Base-by-base conservation (phyloP, 2,329 filamentous ascomycete genomes). In the Elsinoe necatrix region DNA sequence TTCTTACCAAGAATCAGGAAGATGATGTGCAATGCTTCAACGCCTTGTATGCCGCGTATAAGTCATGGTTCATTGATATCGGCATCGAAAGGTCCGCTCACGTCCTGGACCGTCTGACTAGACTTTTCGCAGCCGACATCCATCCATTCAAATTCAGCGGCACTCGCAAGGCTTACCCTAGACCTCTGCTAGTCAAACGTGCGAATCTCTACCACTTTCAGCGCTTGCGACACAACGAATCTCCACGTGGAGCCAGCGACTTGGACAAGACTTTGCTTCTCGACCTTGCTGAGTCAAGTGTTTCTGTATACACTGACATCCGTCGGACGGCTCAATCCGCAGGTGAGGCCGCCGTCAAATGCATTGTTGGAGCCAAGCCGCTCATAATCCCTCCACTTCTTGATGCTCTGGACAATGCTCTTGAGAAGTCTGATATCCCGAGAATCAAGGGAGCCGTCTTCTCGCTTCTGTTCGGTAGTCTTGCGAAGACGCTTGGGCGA, bases 11-110 rank as follows among this genome's bases (percentile, higher is more conserved):
- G 60, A 84, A 92, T 59, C 91, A 95, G 67, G 89, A 97, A 68
- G 93, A 98, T 66, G 93, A 98, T 68, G 93, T 98, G 0, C 84
- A 87, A 14, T 96, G 90, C 71, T 98, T 98, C 72, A 95, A 90
- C 21, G 84, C 91, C 0, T 73, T 98, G 1, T 98, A 95, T 71
- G 87, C 87, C 20, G 89, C 92, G 1, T 98, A 96, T 69, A 81
- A 89, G 42, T 93, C 89, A 7, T 98, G 91, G 90, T 97, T 98
- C 65, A 90, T 95, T 1, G 93, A 98, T 66, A 91, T 98, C 39
- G 93, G 95, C 16, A 95, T 96, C 59, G 93, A 98, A 72, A 81
- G 92, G 59, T 96, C 92, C 16, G 92, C 93, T 0, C 93, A 96
- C 68, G 88, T 95, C 1, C 77, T 97, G 8, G 93, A 98, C 68